Base-by-base conservation (phyloP, 768 basidiomycete genomes). In the Lentinula guzmanii region DNA sequence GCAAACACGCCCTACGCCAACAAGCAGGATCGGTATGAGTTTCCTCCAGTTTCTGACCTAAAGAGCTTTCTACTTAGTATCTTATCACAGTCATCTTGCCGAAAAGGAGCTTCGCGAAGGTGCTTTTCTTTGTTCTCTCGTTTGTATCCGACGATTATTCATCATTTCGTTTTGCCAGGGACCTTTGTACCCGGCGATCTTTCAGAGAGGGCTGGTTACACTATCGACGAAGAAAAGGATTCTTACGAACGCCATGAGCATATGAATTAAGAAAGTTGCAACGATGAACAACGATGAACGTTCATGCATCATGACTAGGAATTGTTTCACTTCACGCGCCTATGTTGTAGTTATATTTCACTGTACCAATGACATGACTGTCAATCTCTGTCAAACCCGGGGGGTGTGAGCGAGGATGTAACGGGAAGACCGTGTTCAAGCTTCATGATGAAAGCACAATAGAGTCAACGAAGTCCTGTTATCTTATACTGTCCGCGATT, bases 71-170 rank as follows among this genome's bases (percentile, higher is more conserved):
- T 5, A 45, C 43, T 6, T n/a, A 46, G 24, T 24, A 24, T 46
- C 15, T 46, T 5, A 9, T 24, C 24, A 9, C 28, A 56, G 55
- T 41, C 24, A 21, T 13, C 55, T 56, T 4, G 75, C 74, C 4
- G 77, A 78, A 63, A 61, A 73, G 31, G 75, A 78, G 48, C 73
- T 78, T 10, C 72, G 76, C 3, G 62, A 74, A 70, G 77, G 78
- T 75, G 50, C 5, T 10, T n/a, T 53, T 21, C 43, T 48, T 33
- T 56, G 39, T 48, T 10, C 41, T 54, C 15, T 57, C 51, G 18
- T 21, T 51, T 8, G 37, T 41, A 13, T 5, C 8, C 10, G 18
- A 21, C 58, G 55, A 58, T 52, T n/a, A 9, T n/a, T 31, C 8
- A 46, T 65, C 33, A 68, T 61, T 51, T 50, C 16, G 16, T 45